phyloP scores from a whole-genome alignment of 805 yeast genomes.

The Lachancea kluyveri region DNA sequence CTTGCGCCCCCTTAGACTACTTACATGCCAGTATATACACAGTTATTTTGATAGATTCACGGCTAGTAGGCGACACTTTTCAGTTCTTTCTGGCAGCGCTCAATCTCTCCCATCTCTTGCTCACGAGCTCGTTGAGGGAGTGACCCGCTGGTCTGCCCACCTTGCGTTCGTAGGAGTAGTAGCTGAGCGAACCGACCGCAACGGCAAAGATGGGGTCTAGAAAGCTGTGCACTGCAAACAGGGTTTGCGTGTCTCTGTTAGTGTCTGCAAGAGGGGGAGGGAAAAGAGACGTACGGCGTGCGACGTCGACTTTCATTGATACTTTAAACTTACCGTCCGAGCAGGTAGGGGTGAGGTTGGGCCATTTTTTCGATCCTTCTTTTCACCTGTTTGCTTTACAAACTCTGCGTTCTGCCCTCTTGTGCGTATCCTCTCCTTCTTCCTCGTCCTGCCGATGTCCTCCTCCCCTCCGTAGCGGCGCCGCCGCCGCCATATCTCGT shows the following conservation, averaged over 20 bases:
- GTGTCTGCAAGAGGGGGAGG: conserved; percentile 8
- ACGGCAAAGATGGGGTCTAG: conserved; percentile 64
- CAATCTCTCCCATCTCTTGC: conserved; percentile 26
- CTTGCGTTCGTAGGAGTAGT: conserved; percentile 56
- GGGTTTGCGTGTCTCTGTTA: conserved; percentile 1
- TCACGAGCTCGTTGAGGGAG: conserved; percentile 45
- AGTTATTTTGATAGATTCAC: no score
- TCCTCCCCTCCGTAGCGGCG: no score
- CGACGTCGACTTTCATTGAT: no score
- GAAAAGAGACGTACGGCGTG: conserved; percentile 7
- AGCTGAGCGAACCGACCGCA: conserved; percentile 55
- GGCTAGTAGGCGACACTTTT: no score
- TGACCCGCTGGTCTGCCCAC: conserved; percentile 56
- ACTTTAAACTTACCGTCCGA: conserved; percentile 22
- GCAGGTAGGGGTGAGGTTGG: conserved; percentile 13
- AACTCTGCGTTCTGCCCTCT: no score
- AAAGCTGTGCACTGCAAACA: conserved; percentile 37
- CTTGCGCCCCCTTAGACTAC: no score
- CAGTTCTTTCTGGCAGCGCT: no score
- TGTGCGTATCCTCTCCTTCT: no score
- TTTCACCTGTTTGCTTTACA: background rate
- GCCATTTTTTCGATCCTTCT: conserved; percentile 5
- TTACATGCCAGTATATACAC: no score
- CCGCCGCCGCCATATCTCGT: no score
- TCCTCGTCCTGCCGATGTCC: no score